A percentile compares a stretch with the other conserved stretches of the same genome.
phyloP scores from a whole-genome alignment of 176 grass and related monocot genomes.

The Areca catechu region DNA sequence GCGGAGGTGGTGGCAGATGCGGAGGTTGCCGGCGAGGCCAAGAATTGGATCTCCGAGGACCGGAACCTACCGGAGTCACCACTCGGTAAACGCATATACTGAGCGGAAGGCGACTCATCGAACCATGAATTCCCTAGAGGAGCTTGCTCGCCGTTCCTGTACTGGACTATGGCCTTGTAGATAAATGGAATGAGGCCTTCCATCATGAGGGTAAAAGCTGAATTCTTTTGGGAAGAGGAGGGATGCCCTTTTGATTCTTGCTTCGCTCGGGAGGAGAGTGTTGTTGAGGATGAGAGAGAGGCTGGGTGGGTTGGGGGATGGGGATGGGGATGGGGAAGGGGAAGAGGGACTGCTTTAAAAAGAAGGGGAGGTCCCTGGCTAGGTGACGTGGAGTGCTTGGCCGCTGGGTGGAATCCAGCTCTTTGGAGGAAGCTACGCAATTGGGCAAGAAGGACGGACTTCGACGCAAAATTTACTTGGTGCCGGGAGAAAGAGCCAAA shows the following conservation, averaged over 20 bases:
- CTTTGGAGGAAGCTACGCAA: constrained; percentile 6
- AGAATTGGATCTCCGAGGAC: constrained; percentile 13
- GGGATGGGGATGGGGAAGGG: neutral
- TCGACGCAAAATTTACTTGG: constrained; percentile 46
- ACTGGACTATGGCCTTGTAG: constrained; percentile 62
- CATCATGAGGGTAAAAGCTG: neutral
- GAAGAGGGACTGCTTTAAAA: constrained; percentile 33
- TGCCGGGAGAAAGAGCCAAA: constrained; percentile 29
- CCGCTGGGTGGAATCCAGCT: constrained; percentile 25
- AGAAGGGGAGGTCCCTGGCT: constrained; percentile 23
- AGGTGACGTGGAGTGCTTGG: constrained; percentile 16
- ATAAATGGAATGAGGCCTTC: constrained; percentile 63
- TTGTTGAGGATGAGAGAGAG: no score
- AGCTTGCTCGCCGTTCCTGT: constrained; percentile 16
- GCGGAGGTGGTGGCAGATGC: neutral
- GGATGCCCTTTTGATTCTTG: no score
- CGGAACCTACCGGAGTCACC: neutral
- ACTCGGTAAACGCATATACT: neutral
- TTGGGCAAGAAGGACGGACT: constrained; percentile 8
- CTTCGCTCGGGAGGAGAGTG: no score
- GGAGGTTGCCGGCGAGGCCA: constrained; percentile 15
- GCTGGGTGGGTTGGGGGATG: neutral
- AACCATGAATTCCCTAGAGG: neutral
- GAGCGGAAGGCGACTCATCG: neutral
- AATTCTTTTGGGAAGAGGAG: neutral